A percentile compares a stretch with the other conserved stretches of the same genome.
Conservation (phyloP, 1,139 yeast genomes). For the Geotrichum macrosporum region DNA sequence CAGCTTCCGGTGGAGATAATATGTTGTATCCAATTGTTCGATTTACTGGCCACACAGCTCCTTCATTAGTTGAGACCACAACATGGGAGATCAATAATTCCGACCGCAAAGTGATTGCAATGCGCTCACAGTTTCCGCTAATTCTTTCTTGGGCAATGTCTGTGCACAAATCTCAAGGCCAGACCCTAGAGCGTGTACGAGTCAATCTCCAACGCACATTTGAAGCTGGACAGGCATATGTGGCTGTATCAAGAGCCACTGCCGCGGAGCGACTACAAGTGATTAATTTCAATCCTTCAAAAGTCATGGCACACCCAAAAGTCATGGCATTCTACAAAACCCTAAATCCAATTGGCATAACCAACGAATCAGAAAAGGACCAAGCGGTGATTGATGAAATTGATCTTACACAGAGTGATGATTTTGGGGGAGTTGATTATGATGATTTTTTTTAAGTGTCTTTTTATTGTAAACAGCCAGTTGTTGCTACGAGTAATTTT, state of each 20-base stretch:
- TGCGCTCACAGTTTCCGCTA: constrained; percentile 65
- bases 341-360: constrained; percentile 29
- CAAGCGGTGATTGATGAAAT: background rate
- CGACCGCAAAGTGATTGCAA: constrained; percentile 27
- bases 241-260: constrained; percentile 86
- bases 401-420: background rate
- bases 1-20: background rate
- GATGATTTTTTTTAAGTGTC: background rate
- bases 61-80: constrained; percentile 2
- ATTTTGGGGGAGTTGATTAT: background rate
- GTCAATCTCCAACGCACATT: constrained; percentile 69
- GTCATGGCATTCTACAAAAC: constrained; percentile 63
- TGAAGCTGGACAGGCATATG: constrained; percentile 85
- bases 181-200: constrained; percentile 70
- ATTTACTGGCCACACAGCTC: background rate
- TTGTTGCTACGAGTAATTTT: background rate
- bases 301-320: constrained; percentile 59
- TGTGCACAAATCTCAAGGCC: constrained; percentile 90
- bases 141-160: constrained; percentile 85
- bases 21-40: constrained; percentile 15
- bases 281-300: constrained; percentile 58
- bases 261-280: constrained; percentile 70
- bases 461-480: background rate
- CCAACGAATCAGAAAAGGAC: background rate
- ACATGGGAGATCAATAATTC: constrained; percentile 20